These are phyloP conservation scores for Prototheca cutis DNA, from an alignment of 163 green algal species.

Conservation along the genomic window DNA sequence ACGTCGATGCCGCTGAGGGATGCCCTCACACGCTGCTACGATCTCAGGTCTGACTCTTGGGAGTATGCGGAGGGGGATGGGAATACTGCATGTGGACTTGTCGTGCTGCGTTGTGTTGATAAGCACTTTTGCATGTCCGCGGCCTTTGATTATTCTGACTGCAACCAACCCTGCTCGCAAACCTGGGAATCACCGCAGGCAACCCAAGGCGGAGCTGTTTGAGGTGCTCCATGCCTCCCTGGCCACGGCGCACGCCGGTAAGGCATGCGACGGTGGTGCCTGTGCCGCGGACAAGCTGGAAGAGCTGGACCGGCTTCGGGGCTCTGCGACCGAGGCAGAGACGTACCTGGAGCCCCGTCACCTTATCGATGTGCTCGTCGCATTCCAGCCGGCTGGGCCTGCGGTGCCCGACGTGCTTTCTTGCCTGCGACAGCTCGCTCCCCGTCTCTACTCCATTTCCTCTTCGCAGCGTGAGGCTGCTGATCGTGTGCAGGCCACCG, in stretches of 20 bases:
- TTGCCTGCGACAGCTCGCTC: slow-evolving; percentile 54
- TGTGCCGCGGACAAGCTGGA: slow-evolving; percentile 41
- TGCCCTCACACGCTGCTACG: slow-evolving; percentile 69
- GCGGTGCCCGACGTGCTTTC: slow-evolving; percentile 11
- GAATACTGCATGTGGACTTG: no score
- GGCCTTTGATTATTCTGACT: slow-evolving; percentile 48
- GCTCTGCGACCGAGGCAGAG: slow-evolving; percentile 37
- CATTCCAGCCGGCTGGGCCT: slow-evolving; percentile 30
- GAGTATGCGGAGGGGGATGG: no score
- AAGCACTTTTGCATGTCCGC: no score
- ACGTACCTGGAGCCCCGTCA: slow-evolving; percentile 55
- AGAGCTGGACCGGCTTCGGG: slow-evolving; percentile 45
- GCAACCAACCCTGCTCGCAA: no score
- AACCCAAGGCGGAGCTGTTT: slow-evolving; percentile 47
- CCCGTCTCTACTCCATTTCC: slow-evolving; percentile 85
- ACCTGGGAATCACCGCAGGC: slow-evolving; percentile 56
- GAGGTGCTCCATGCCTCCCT: slow-evolving; percentile 22
- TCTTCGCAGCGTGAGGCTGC: slow-evolving; percentile 21
- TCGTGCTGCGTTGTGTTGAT: no score
- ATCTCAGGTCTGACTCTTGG: slow-evolving; percentile 80
- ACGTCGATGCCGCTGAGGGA: slow-evolving; percentile 43
- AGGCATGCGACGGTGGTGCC: slow-evolving; percentile 17
- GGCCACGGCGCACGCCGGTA: slow-evolving; percentile 1
- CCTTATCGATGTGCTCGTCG: slow-evolving; percentile 62
- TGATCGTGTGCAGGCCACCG: slow-evolving; percentile 18